phyloP scores from a whole-genome alignment of 192 early-diverging fungal species.

The Lobosporangium transversale region DNA sequence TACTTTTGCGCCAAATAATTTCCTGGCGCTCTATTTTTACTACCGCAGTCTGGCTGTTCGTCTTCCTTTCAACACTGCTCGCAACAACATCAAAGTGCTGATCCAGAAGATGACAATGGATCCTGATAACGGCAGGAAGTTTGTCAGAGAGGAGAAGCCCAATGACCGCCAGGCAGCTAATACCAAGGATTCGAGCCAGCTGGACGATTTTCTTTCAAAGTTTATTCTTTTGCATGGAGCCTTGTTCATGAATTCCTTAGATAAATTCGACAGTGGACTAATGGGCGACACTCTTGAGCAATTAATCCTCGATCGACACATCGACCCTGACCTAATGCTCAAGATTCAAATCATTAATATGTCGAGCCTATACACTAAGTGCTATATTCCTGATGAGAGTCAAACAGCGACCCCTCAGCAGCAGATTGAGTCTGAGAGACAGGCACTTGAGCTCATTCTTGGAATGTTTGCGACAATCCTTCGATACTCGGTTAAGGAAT shows the following conservation, averaged over 20 bases:
- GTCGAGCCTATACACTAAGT: conserved; percentile 50
- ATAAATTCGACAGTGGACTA: conserved; percentile 18
- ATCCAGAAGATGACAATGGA: conserved; percentile 51
- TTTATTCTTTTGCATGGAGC: conserved; percentile 54
- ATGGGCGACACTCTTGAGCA: conserved; percentile 24
- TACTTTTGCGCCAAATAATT: conserved; percentile 62
- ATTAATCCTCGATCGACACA: conserved; percentile 34
- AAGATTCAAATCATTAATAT: conserved; percentile 53
- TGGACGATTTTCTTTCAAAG: conserved; percentile 40
- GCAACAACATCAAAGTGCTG: conserved; percentile 57
- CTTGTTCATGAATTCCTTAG: conserved; percentile 47
- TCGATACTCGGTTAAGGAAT: conserved; percentile 17
- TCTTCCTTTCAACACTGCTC: conserved; percentile 58
- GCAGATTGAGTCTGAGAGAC: conserved; percentile 30
- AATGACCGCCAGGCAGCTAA: conserved; percentile 39
- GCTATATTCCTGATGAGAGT: conserved; percentile 45
- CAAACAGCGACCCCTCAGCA: conserved; percentile 22
- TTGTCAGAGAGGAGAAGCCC: conserved; percentile 32
- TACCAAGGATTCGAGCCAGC: conserved; percentile 28
- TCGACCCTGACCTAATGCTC: conserved; percentile 43
- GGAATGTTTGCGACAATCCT: conserved; percentile 41
- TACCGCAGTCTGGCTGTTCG: conserved; percentile 59
- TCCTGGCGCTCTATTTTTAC: conserved; percentile 60
- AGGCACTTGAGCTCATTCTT: conserved; percentile 40
- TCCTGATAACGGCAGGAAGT: conserved; percentile 35